Base-by-base conservation (phyloP, 129 eudicot species). In the Artemisia annua region DNA sequence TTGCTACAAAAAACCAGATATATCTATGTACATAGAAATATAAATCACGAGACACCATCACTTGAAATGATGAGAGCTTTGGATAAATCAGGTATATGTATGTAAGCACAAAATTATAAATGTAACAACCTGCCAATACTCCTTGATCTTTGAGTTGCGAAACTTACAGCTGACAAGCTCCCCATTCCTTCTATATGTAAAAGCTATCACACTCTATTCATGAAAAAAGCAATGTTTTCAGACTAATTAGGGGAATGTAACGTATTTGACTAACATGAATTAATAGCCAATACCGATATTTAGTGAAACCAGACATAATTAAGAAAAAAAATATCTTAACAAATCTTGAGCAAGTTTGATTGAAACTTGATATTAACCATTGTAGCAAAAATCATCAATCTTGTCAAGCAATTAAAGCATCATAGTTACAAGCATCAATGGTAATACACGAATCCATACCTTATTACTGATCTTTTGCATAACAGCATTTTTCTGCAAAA, bases 111-210 rank as follows among this genome's bases (percentile, higher is more conserved):
- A 48, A 63, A 5, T 32, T 32, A 43, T 61, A 30, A 30, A 30
- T 30, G 35, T 30, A 50, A 11, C 13, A 73, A 92, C 98, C 98
- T 92, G 96, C 98, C 98, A 92, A 82, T 83, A 92, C 80, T 49
- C 89, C 74, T 87, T 88, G 76, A 15, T 69, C 24, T 67, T 55
- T 49, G 85, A 16, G 74, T 80, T 83, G 51, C 96, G 81, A 77
- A 86, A 92, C 66, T 92, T 92, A 79, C 96, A 89, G 63, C 87
- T 88, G 63, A 92, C 89, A 69, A 86, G 80, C 72, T n/a, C 68
- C 48, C 94, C 94, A 5, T 89, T 81, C 74, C 83, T 66, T 80
- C 86, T 81, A 80, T 92, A 92, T 20, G 91, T 81, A 74, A 79
- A 92, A 68, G 97, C 97, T 75, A 92, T 86, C 80, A 74, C 80